These are phyloP conservation scores for Oryza meridionalis DNA, from an alignment of 176 grass and related monocot genomes.

Conservation along the genomic window DNA sequence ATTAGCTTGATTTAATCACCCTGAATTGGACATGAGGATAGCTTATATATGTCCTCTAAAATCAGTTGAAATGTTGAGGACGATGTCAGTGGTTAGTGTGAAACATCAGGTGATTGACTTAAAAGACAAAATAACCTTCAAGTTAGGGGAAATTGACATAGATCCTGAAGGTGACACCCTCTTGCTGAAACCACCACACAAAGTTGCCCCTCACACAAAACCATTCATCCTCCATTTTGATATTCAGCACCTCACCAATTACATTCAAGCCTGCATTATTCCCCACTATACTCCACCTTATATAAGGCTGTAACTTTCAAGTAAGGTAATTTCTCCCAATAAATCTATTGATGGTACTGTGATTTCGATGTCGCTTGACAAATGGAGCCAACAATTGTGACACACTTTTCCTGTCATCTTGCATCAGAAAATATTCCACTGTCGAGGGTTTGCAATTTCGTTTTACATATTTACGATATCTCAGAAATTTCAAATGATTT, in stretches of 20 bases:
- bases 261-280: neutral
- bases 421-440: neutral
- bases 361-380: neutral
- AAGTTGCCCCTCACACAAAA: neutral
- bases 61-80: neutral
- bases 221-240: neutral
- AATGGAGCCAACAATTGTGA: neutral
- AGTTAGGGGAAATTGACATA: neutral
- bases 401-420: neutral
- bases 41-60: neutral
- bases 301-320: neutral
- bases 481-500: too few species aligned
- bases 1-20: neutral
- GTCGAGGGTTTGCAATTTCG: too few species aligned
- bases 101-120: neutral
- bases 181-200: neutral
- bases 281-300: neutral
- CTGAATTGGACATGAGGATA: neutral
- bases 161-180: neutral
- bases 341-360: neutral
- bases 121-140: conserved; percentile 34
- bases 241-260: conserved; percentile 15
- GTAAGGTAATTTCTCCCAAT: neutral
- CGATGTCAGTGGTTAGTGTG: conserved; percentile 5
- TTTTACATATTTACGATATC: too few species aligned